Evolutionary conservation across 2,329 filamentous ascomycete species (phyloP), one percentile per base, ranked within the genome.

Genomic region (Clarireedia homoeocarpa): DNA sequence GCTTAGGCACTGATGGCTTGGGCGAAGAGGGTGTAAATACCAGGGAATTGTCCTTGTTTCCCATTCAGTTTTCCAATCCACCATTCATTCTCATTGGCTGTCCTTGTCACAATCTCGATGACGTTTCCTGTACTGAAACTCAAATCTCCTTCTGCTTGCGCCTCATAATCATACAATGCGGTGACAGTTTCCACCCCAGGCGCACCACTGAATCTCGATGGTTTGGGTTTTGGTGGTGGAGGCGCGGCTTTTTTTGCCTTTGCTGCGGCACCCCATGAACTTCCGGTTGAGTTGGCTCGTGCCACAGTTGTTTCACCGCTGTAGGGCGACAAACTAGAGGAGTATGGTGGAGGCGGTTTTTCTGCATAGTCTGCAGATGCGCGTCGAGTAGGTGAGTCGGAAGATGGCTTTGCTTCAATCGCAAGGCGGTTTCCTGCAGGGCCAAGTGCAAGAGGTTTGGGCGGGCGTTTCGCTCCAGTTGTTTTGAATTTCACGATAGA

Each of bases 31-130:
- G 46, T 27, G 30, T 44, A 59, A 83, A 69, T 78, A 96, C 94
- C 94, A 74, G 94, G 94, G 71, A 99, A 99, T 69, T 97, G 92
- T 26, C 94, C 94, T 67, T 88, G 77, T 73, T 86, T 86, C 49
- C 88, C 90, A 58, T 86, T 78, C 53, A 95, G 69, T 69, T 83
- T 88, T 39, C 94, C 94, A 7, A 80, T 85, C 94, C 94, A 99
- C 94, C 94, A 99, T 72, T 99, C 94, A 65, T 99, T 97, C 51
- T 89, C 85, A 66, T 96, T 96, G 60, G 81, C 78, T n/a, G 90
- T 95, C 63, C 89, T 81, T 58, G 79, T 80, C 2, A 94, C 71
- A 64, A 99, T 91, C 71, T 97, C 91, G 66, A 99, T 97, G 4
- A 87, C 75, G 60, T 99, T 94, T 5, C 92, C 91, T 0, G 89